phyloP scores from a whole-genome alignment of 192 early-diverging fungal genomes.

The Gamsiella multidivaricata region DNA sequence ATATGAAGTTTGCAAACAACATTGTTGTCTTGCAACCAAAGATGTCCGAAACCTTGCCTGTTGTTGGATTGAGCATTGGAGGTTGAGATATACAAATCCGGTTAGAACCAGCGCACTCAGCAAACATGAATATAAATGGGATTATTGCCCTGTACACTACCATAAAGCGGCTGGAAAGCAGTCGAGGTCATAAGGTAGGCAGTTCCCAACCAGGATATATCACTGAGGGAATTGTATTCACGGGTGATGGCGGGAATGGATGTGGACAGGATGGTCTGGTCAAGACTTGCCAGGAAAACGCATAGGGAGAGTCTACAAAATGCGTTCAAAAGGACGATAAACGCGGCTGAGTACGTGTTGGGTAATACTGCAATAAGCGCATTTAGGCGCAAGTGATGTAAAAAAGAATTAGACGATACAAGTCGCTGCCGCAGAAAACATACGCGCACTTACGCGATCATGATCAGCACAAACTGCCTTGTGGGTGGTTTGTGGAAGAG shows the following conservation, averaged over 20 bases:
- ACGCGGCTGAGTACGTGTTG: background rate
- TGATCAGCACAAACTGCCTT: constrained; percentile 23
- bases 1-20: constrained; percentile 60
- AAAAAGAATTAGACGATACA: no score
- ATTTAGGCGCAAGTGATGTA: no score
- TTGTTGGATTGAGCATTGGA: constrained; percentile 16
- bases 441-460: constrained; percentile 17
- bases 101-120: no score
- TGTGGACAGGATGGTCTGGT: constrained; percentile 81
- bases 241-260: constrained; percentile 70
- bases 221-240: constrained; percentile 67
- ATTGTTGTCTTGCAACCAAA: constrained; percentile 76
- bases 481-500: constrained; percentile 28
- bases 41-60: constrained; percentile 89
- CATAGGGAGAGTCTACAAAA: constrained; percentile 51
- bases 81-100: no score
- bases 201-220: constrained; percentile 72
- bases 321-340: background rate
- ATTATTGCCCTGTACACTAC: constrained; percentile 60
- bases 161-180: constrained; percentile 51
- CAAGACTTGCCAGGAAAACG: constrained; percentile 72
- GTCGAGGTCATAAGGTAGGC: constrained; percentile 71
- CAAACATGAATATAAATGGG: background rate
- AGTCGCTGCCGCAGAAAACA: background rate
- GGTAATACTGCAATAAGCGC: no score